Evolutionary conservation across 495 filamentous ascomycete species (phyloP), one percentile per base, ranked within the genome.

Genomic region (Aspergillus haitiensis): DNA sequence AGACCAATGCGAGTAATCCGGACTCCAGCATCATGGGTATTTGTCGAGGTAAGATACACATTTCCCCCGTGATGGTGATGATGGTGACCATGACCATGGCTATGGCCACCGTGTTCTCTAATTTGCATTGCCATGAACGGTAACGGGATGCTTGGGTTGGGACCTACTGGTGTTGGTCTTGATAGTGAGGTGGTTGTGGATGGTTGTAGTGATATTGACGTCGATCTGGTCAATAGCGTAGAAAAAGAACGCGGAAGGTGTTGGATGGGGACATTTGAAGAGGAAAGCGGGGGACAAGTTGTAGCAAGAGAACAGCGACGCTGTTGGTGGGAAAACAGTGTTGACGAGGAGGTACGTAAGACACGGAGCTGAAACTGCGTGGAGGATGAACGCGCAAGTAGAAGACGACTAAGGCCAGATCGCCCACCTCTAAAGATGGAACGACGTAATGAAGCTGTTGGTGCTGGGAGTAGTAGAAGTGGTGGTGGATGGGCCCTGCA

Each of bases 1-100:
- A 98, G 83, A 7, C 94, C 94, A 67, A 97, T 86, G 53, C 93
- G 84, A 33, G 94, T 98, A 57, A 98, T 98, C 53, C 91, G 86
- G 59, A 98, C 94, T 57, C 92, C 94, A 16, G 94, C 89, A 75
- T 98, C 95, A 45, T 88, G 85, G 73, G 91, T 96, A 76, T 98
- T 92, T 36, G 79, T 81, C 1, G 92, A 96, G 5, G 86, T 90
- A 32, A 98, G 82, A 72, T 93, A 97, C 33, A 86, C 85, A 79
- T 93, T 97, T 76, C 94, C 90, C 70, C 91, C 86, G 65, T 89
- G 86, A 65, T 92, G 89, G 72, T 90, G 86, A 70, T 90, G 86
- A 48, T 78, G 73, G 56, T 77, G 71, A 33, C 21, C 21, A 3
- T 27, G 21, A 27, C 21, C 21, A 27, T 75, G 70, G 57, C 68